These are phyloP conservation scores for Tephrocybe rancida DNA, from an alignment of 768 basidiomycete genomes.

Conservation along the genomic window DNA sequence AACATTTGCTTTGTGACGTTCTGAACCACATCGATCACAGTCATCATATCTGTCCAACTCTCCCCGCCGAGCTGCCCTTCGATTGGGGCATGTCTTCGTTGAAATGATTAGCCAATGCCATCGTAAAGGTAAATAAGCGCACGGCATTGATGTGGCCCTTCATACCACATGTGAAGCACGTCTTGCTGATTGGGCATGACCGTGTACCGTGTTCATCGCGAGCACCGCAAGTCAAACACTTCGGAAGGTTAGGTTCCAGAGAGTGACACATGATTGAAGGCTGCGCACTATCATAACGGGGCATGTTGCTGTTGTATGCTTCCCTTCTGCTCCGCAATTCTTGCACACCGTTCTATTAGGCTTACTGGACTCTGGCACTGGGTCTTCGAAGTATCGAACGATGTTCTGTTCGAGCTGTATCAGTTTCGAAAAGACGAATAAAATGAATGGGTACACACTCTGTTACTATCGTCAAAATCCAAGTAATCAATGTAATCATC, in stretches of 20 bases:
- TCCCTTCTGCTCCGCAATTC: constrained; percentile 73
- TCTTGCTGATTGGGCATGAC: constrained; percentile 80
- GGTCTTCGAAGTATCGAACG: constrained; percentile 67
- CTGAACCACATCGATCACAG: constrained; percentile 73
- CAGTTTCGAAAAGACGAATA: not conserved
- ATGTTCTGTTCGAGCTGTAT: constrained; percentile 41
- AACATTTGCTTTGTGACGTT: constrained; percentile 66
- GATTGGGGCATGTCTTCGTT: constrained; percentile 72
- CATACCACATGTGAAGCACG: constrained; percentile 81
- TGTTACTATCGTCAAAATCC: constrained; percentile 63
- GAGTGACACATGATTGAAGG: constrained; percentile 3
- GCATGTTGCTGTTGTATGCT: constrained; percentile 71
- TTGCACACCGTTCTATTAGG: constrained; percentile 65
- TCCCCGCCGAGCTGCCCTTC: constrained; percentile 30
- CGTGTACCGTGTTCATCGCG: constrained; percentile 79
- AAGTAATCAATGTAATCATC: constrained; percentile 78
- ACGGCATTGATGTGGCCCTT: constrained; percentile 80
- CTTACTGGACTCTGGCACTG: constrained; percentile 41
- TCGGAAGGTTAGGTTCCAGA: constrained; percentile 1
- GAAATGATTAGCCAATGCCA: not conserved
- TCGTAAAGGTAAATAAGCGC: constrained; percentile 17
- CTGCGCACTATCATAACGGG: constrained; percentile 67
- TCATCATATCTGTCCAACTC: constrained; percentile 38
- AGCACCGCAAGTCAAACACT: constrained; percentile 84
- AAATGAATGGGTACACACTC: constrained; percentile 38